Evolutionary conservation across 2,329 filamentous ascomycete species (phyloP).

Genomic region (Fusarium guadeloupense): DNA sequence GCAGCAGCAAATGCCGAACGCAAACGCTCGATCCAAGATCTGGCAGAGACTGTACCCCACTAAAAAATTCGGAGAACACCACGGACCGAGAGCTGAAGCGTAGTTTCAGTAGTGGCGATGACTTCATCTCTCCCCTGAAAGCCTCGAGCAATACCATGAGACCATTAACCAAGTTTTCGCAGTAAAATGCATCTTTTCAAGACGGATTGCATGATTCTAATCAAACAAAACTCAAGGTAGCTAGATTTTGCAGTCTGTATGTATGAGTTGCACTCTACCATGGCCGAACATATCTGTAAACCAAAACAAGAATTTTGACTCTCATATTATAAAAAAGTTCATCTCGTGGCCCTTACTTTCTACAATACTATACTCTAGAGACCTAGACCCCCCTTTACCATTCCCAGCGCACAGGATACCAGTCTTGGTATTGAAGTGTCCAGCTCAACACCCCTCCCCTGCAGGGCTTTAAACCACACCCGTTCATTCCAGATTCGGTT

Average conservation of each 20-base stretch:
- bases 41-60: conserved; percentile 1
- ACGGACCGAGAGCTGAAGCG: conserved; percentile 16
- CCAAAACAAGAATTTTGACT: not conserved
- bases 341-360: not conserved
- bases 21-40: conserved; percentile 31
- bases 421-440: conserved; percentile 15
- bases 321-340: not conserved
- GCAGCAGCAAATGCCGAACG: conserved; percentile 23
- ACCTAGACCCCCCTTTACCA: not conserved
- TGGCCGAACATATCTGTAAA: not conserved
- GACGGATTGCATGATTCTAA: too few species aligned
- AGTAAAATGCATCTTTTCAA: too few species aligned
- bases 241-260: not conserved
- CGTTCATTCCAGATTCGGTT: not conserved
- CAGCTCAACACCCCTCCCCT: conserved; percentile 5
- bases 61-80: conserved; percentile 28
- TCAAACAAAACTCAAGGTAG: too few species aligned
- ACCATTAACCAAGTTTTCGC: not conserved
- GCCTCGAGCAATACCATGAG: not conserved
- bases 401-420: not conserved
- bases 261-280: not conserved
- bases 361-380: not conserved
- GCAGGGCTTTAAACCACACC: conserved; percentile 1
- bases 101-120: conserved; percentile 22
- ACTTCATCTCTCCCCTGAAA: conserved; percentile 21